These are phyloP conservation scores for Plasmodium relictum DNA, from an alignment of 169 alveolate genomes.

Conservation along the genomic window DNA sequence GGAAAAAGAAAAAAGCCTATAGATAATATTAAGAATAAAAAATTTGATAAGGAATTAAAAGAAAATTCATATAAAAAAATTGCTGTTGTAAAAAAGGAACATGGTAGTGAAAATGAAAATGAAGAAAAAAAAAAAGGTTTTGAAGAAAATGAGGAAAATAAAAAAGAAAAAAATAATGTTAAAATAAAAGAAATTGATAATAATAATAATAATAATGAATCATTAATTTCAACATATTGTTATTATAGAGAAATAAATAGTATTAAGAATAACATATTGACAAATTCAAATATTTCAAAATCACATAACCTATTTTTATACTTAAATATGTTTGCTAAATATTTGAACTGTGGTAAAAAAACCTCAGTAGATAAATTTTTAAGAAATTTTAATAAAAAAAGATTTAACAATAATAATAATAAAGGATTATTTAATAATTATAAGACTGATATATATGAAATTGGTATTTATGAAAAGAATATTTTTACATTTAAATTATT, in stretches of 20 bases:
- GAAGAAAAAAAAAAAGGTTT: neutral
- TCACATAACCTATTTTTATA: slow-evolving; percentile 4
- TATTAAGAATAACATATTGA: neutral
- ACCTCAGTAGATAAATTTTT: neutral
- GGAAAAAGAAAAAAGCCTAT: slow-evolving; percentile 3
- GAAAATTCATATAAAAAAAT: neutral
- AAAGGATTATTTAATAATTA: slow-evolving; percentile 10
- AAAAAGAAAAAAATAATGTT: neutral
- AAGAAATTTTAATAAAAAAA: neutral
- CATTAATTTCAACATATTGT: neutral
- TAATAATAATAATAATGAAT: neutral
- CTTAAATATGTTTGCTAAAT: neutral
- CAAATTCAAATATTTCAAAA: neutral
- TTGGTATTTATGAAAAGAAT: neutral
- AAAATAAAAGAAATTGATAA: neutral
- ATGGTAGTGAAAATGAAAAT: neutral
- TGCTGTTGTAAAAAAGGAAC: neutral
- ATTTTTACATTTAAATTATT: slow-evolving; percentile 15
- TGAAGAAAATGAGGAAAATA: neutral
- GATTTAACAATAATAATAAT: slow-evolving; percentile 11
- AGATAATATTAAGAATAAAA: neutral
- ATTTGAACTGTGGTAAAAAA: slow-evolving; percentile 7
- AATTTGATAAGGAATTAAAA: neutral
- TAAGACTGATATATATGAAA: slow-evolving; percentile 6
- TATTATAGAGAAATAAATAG: no score